Base-by-base conservation (phyloP, 176 grass and related monocot genomes). In the Cocos nucifera region DNA sequence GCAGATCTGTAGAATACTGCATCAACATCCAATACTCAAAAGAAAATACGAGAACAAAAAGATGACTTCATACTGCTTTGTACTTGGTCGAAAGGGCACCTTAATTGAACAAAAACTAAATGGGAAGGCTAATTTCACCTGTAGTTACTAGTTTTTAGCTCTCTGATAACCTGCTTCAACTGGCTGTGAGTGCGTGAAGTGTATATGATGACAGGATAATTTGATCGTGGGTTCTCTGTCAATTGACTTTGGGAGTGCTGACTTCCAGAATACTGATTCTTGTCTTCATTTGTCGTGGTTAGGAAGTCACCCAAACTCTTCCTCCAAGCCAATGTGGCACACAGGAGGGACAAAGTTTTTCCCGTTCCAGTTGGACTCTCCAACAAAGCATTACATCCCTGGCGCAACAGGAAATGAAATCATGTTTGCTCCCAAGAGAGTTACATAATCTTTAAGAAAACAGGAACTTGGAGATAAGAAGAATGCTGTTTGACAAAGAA, bases 361-460 rank as follows among this genome's bases (percentile, higher is more conserved):
- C 92, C 87, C 65, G 92, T 97, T 66, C 87, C 92, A 3, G 84
- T 97, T 12, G 92, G 92, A 30, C 92, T 97, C 76, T 97, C 92
- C 27, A 97, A 70, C 53, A 91, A 78, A 62, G 92, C 92, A 76
- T 97, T 97, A 49, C 80, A 83, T 24, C 86, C 79, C 83, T 95
- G 58, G 0, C 2, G 10, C 35, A 44, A 14, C 35, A 44, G 8
- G 9, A 12, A 14, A 44, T 3, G 1, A 44, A 12, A 12, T 44
- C 35, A 44, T 9, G 9, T 12, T 44, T 6, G 28, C 28, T 30
- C 28, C 28, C 5, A 30, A 30, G 28, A 30, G 28, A 30, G 28
- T 30, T 30, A 30, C 28, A 30, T 30, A 6, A 30, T 30, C 28
- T 30, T 30, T 30, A 30, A 30, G 28, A 30, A 30, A 30, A 28